Percentiles rank a stretch among this genome's conserved stretches.
Evolutionary conservation across 805 yeast species (phyloP).

Genomic region (Ogataea pilisensis): DNA sequence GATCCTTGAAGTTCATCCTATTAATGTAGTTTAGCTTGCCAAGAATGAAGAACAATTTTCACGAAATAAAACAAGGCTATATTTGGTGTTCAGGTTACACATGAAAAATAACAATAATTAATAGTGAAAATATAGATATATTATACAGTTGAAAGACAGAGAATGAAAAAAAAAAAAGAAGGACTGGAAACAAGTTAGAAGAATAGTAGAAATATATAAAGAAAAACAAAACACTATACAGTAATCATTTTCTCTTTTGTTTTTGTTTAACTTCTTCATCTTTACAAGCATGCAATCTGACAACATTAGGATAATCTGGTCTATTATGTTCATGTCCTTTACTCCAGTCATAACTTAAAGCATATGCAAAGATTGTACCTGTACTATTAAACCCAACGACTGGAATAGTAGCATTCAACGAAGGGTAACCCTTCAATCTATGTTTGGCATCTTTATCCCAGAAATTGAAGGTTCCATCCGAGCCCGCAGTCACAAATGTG

Average conservation of each 20-base stretch:
- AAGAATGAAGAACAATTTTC: too few relatives aligned
- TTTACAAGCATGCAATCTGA: conserved; percentile 78
- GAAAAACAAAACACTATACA: neutral
- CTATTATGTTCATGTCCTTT: conserved; percentile 80
- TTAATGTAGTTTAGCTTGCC: too few relatives aligned
- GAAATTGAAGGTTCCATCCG: conserved; percentile 89
- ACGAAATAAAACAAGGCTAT: too few relatives aligned
- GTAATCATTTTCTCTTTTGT: conserved; percentile 27
- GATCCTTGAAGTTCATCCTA: too few relatives aligned
- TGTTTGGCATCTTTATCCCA: conserved; percentile 96
- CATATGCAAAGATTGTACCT: conserved; percentile 86
- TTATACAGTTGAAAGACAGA: neutral
- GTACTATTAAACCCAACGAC: conserved; percentile 76
- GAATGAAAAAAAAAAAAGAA: neutral
- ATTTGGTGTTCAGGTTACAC: too few relatives aligned
- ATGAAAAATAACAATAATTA: too few relatives aligned
- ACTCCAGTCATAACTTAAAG: conserved; percentile 92
- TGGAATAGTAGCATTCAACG: conserved; percentile 63
- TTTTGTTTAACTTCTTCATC: conserved; percentile 81
- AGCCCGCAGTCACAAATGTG: conserved; percentile 89
- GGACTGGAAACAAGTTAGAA: too few relatives aligned
- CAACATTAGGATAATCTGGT: conserved; percentile 67
- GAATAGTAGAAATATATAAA: too few relatives aligned
- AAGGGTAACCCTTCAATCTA: conserved; percentile 76
- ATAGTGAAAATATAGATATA: too few relatives aligned